phyloP scores from a whole-genome alignment of 2,329 filamentous ascomycete species.

The Gremmenia infestans region DNA sequence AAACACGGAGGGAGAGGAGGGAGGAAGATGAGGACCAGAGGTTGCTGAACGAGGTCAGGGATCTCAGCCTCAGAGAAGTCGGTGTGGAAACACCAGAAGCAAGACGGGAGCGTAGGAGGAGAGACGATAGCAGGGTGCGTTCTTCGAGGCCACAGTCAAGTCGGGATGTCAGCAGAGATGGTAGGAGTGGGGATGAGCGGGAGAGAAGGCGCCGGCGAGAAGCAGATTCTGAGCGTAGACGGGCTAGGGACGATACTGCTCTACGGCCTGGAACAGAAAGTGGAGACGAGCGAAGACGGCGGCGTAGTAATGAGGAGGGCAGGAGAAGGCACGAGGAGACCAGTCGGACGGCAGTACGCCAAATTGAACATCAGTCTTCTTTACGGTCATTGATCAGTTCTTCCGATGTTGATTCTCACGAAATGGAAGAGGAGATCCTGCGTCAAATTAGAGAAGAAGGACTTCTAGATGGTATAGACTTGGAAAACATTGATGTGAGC shows the following conservation, averaged over 20 bases:
- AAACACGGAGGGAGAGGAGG: conserved; percentile 48
- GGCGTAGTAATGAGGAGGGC: conserved; percentile 24
- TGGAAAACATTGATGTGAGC: conserved; percentile 77
- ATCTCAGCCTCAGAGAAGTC: conserved; percentile 52
- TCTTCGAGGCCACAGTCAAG: conserved; percentile 30
- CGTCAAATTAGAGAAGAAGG: conserved; percentile 86
- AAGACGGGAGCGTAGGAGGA: conserved; percentile 27
- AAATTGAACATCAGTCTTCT: conserved; percentile 85
- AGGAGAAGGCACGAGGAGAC: conserved; percentile 26
- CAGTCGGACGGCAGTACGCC: conserved; percentile 38
- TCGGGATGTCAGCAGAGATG: conserved; percentile 29
- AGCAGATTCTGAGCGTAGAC: conserved; percentile 30
- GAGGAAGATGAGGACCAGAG: conserved; percentile 39
- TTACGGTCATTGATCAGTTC: conserved; percentile 78
- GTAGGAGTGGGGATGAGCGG: conserved; percentile 24
- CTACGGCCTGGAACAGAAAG: conserved; percentile 17
- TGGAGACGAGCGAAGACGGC: conserved; percentile 21
- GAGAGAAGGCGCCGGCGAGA: conserved; percentile 30
- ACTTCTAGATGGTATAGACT: conserved; percentile 78
- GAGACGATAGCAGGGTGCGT: conserved; percentile 24
- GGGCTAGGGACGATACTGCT: conserved; percentile 15
- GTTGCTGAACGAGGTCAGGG: conserved; percentile 27
- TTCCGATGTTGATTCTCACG: conserved; percentile 68
- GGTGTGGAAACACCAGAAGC: conserved; percentile 40
- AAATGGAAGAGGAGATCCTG: conserved; percentile 83